Percentiles rank a stretch among this genome's conserved stretches.
phyloP scores from a whole-genome alignment of 768 basidiomycete species.

The Kwoniella newhampshirensis region DNA sequence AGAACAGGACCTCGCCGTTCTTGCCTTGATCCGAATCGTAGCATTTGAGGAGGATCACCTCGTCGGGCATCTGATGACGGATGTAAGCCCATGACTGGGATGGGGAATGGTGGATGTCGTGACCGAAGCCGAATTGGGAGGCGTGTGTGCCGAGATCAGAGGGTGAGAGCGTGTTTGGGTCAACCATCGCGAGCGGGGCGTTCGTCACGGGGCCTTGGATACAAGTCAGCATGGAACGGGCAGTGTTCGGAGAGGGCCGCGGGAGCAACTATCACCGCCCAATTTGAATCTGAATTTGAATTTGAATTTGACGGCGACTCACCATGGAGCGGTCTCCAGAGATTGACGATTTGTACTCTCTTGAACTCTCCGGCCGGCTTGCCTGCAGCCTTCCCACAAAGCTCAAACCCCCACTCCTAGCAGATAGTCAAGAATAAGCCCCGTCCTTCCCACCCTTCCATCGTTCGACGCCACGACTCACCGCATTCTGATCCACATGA shows the following conservation, averaged over 20 bases:
- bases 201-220: conserved; percentile 33
- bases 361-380: conserved; percentile 11
- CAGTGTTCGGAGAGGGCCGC: background rate
- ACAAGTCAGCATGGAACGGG: background rate
- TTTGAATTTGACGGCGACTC: background rate
- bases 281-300: background rate
- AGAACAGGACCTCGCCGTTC: conserved; percentile 21
- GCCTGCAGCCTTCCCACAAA: conserved; percentile 21
- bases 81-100: conserved; percentile 36
- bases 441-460: too few species aligned
- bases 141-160: conserved; percentile 20
- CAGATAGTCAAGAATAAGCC: background rate
- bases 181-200: conserved; percentile 32
- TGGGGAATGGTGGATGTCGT: conserved; percentile 26
- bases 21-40: conserved; percentile 32
- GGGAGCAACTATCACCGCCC: too few species aligned
- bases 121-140: conserved; percentile 25
- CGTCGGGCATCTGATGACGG: conserved; percentile 37
- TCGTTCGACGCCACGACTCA: too few species aligned
- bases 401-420: conserved; percentile 26
- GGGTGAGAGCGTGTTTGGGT: conserved; percentile 6
- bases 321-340: conserved; percentile 40
- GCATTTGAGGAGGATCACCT: conserved; percentile 37
- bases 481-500: conserved; percentile 35
- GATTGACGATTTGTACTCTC: conserved; percentile 33